Percentiles rank a stretch among this genome's conserved stretches.
These are phyloP conservation scores for Sapria himalayana DNA, from an alignment of 345 rosid genomes.

Conservation along the genomic window DNA sequence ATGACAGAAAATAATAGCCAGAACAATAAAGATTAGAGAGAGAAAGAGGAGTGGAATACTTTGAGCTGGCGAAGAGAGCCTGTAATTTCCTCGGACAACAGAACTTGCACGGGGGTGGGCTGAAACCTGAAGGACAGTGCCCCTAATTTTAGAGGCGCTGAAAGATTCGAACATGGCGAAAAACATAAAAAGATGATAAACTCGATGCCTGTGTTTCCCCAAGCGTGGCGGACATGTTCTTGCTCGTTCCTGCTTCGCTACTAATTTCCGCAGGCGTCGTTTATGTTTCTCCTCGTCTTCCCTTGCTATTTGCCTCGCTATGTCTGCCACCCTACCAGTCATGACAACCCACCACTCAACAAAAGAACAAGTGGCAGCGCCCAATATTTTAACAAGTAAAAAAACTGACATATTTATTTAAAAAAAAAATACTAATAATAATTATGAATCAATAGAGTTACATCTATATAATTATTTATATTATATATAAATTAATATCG, in stretches of 20 bases:
- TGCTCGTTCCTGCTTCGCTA: conserved; percentile 55
- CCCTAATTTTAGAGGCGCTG: no score
- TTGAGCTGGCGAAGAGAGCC: conserved; percentile 78
- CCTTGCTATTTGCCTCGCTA: conserved; percentile 53
- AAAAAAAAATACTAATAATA: no score
- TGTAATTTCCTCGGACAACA: conserved; percentile 75
- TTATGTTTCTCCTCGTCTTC: conserved; percentile 68
- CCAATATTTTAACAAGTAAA: no score
- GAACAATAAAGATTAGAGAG: conserved; percentile 1
- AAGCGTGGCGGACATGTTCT: conserved; percentile 68
- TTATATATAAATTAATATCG: no score
- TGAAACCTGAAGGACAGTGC: conserved; percentile 46
- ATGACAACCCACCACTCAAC: no score
- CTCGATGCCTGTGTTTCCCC: conserved; percentile 78
- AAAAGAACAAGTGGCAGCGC: no score
- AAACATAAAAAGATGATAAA: neutral
- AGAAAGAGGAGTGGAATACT: conserved; percentile 16
- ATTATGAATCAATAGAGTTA: no score
- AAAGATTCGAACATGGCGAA: neutral
- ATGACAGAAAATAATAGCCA: neutral
- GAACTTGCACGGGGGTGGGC: conserved; percentile 76
- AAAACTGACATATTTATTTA: no score
- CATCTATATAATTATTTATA: no score
- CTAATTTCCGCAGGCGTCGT: conserved; percentile 25
- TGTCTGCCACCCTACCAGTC: no score